Conservation (phyloP, 208 protist species). For the Trypanosomatidae sp. region DNA sequence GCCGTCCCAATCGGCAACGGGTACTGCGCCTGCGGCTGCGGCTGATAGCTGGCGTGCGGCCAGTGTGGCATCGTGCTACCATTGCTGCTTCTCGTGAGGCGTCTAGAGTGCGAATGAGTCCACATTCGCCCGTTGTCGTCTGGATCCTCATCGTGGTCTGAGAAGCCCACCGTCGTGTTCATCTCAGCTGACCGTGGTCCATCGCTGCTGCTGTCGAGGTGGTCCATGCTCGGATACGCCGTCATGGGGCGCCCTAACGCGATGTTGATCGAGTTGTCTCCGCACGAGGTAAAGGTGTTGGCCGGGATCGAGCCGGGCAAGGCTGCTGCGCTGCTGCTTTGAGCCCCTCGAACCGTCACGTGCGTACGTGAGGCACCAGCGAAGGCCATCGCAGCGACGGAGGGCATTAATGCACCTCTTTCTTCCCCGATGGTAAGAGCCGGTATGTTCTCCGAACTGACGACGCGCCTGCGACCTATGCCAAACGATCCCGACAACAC, state of each 20-base stretch:
- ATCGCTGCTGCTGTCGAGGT: slow-evolving; percentile 4
- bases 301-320: background rate
- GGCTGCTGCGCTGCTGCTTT: background rate
- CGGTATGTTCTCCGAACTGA: slow-evolving; percentile 23
- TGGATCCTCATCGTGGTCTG: slow-evolving; percentile 9
- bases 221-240: slow-evolving; percentile 2
- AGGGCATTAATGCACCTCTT: slow-evolving; percentile 5
- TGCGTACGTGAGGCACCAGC: background rate
- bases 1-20: background rate
- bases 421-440: slow-evolving; percentile 5
- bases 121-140: background rate
- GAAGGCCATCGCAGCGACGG: background rate
- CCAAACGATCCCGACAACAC: slow-evolving; percentile 6
- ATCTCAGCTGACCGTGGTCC: slow-evolving; percentile 7
- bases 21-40: slow-evolving; percentile 2
- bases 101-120: background rate
- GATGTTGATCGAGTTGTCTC: background rate
- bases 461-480: slow-evolving; percentile 10
- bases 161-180: background rate
- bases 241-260: background rate
- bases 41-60: background rate
- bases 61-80: background rate
- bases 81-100: background rate
- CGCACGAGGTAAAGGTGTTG: background rate
- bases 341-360: background rate